Conservation (phyloP, 345 rosid genomes). For the Viola odorata region DNA sequence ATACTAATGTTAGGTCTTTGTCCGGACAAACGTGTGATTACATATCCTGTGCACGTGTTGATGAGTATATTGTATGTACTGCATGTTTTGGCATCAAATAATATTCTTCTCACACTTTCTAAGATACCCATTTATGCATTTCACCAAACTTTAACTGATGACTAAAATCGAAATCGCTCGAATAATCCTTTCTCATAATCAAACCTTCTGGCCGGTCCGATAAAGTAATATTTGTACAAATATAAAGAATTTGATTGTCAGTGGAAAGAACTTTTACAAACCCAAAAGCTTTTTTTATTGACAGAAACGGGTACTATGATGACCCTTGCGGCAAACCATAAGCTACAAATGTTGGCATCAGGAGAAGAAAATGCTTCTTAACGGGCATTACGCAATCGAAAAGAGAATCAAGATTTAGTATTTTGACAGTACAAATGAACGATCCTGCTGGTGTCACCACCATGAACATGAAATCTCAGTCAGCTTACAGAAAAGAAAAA, state of each 20-base stretch:
- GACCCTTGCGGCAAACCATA: not conserved
- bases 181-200: too few relatives aligned
- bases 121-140: constrained; percentile 2
- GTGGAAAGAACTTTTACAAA: too few relatives aligned
- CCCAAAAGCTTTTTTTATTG: too few relatives aligned
- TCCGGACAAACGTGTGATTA: too few relatives aligned
- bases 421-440: constrained; percentile 11
- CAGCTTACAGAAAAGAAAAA: constrained; percentile 1
- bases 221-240: too few relatives aligned
- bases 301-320: not conserved
- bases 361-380: not conserved
- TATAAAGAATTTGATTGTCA: too few relatives aligned
- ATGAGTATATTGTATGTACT: not conserved
- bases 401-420: not conserved
- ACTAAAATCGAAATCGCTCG: too few relatives aligned
- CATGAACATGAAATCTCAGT: constrained; percentile 14
- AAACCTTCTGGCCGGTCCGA: too few relatives aligned
- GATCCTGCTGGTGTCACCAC: constrained; percentile 13
- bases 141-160: too few relatives aligned
- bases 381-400: constrained; percentile 7
- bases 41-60: not conserved
- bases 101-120: constrained; percentile 6
- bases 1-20: too few relatives aligned
- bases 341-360: not conserved
- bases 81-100: constrained; percentile 3